Conservation (phyloP, 257 asterid genomes). For the Echium plantagineum region DNA sequence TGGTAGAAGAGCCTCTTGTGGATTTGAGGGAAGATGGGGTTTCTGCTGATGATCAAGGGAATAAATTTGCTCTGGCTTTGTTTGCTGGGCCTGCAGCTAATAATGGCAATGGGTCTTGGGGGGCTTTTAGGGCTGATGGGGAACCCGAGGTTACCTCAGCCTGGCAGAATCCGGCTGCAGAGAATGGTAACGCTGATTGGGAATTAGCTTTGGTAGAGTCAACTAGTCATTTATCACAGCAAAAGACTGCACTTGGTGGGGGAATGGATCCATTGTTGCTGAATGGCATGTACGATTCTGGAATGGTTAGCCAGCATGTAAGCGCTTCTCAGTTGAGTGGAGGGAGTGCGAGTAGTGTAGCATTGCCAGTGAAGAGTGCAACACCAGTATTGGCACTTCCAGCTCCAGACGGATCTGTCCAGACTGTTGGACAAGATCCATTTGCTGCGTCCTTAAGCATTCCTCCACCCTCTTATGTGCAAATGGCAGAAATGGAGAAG, state of each 20-base stretch:
- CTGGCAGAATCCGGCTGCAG: constrained; percentile 89
- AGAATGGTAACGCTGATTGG: constrained; percentile 79
- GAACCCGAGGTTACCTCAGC: constrained; percentile 56
- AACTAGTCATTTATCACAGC: constrained; percentile 52
- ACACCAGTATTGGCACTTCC: constrained; percentile 71
- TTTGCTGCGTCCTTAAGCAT: constrained; percentile 61
- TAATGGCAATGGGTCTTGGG: constrained; percentile 61
- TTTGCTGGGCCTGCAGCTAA: constrained; percentile 52
- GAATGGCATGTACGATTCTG: constrained; percentile 82
- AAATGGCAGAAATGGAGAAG: constrained; percentile 82
- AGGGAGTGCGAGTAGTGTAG: constrained; percentile 78
- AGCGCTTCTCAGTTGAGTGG: constrained; percentile 38
- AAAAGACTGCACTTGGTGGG: constrained; percentile 68
- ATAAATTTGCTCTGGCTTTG: constrained; percentile 61
- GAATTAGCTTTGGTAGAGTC: constrained; percentile 76
- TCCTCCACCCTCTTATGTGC: constrained; percentile 75
- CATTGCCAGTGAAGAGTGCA: constrained; percentile 43
- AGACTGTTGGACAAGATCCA: constrained; percentile 62
- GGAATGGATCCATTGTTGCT: constrained; percentile 61
- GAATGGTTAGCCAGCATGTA: constrained; percentile 60
- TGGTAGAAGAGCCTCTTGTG: constrained; percentile 41
- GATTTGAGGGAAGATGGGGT: constrained; percentile 71
- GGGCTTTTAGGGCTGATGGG: constrained; percentile 54
- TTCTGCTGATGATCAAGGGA: constrained; percentile 76
- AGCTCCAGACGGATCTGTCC: constrained; percentile 65